phyloP scores from a whole-genome alignment of 164 flowering plant species.

The Brasenia schreberi region DNA sequence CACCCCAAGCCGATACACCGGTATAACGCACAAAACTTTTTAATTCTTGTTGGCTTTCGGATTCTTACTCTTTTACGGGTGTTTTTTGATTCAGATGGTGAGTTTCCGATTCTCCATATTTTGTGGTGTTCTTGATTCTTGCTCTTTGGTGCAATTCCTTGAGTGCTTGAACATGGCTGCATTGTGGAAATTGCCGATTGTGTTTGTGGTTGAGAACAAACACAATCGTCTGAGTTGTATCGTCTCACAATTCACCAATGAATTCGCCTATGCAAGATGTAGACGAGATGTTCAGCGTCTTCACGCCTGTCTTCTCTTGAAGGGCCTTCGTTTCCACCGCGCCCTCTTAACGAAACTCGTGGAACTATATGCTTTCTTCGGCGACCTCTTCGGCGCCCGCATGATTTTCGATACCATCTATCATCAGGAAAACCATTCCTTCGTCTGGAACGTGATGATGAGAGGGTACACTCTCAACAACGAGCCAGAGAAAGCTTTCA shows the following conservation, averaged over 20 bases:
- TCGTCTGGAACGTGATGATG: constrained; percentile 3
- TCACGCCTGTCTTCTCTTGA: not conserved
- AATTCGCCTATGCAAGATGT: not conserved
- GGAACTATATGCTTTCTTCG: not conserved
- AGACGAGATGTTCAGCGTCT: not conserved
- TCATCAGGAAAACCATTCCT: not conserved
- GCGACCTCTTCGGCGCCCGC: not conserved
- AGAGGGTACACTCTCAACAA: not conserved
- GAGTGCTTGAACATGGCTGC: constrained; percentile 99
- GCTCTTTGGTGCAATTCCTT: constrained; percentile 36
- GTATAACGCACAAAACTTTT: not conserved
- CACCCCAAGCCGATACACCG: not conserved
- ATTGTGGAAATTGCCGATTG: constrained; percentile 83
- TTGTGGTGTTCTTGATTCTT: constrained; percentile 5
- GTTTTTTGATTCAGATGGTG: not conserved
- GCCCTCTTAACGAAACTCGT: not conserved
- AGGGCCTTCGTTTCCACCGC: constrained; percentile 1
- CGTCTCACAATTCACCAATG: not conserved
- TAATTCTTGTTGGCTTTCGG: too few species aligned
- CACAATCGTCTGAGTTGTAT: not conserved
- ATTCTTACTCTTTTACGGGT: too few species aligned
- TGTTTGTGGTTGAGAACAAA: constrained; percentile 49
- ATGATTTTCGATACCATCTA: not conserved
- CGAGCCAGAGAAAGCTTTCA: not conserved
- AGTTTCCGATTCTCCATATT: not conserved